These are phyloP conservation scores for Sistotremastrum niveocremeum DNA, from an alignment of 768 basidiomycete genomes.

Conservation along the genomic window DNA sequence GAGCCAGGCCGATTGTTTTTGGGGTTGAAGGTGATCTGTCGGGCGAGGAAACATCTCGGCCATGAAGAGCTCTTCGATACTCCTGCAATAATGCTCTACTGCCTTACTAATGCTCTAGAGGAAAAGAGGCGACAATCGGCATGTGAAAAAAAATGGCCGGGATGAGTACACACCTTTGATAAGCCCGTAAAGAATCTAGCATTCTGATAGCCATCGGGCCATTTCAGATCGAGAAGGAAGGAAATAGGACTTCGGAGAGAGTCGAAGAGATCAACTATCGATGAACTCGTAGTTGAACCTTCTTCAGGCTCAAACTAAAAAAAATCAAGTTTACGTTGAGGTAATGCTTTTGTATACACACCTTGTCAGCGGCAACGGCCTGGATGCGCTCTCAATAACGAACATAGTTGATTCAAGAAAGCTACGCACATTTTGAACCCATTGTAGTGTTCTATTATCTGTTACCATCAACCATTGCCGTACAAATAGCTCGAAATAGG, in stretches of 20 bases:
- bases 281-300: conserved; percentile 81
- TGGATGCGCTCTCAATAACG: conserved; percentile 15
- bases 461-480: conserved; percentile 81
- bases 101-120: conserved; percentile 79
- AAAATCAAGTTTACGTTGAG: not conserved
- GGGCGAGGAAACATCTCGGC: conserved; percentile 89
- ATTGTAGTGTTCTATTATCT: conserved; percentile 79
- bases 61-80: conserved; percentile 80
- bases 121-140: not conserved
- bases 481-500: conserved; percentile 81
- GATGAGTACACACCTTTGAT: conserved; percentile 50
- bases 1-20: conserved; percentile 80
- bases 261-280: conserved; percentile 91
- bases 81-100: conserved; percentile 82
- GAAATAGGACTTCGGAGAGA: conserved; percentile 82
- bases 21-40: conserved; percentile 64
- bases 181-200: conserved; percentile 83
- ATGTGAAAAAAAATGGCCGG: too few species aligned
- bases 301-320: conserved; percentile 69
- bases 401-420: not conserved
- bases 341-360: conserved; percentile 16
- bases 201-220: conserved; percentile 83
- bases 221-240: conserved; percentile 80
- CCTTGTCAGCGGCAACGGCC: conserved; percentile 78
- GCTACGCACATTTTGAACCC: conserved; percentile 77